phyloP scores from a whole-genome alignment of 257 asterid genomes.

The Fraxinus americana region DNA sequence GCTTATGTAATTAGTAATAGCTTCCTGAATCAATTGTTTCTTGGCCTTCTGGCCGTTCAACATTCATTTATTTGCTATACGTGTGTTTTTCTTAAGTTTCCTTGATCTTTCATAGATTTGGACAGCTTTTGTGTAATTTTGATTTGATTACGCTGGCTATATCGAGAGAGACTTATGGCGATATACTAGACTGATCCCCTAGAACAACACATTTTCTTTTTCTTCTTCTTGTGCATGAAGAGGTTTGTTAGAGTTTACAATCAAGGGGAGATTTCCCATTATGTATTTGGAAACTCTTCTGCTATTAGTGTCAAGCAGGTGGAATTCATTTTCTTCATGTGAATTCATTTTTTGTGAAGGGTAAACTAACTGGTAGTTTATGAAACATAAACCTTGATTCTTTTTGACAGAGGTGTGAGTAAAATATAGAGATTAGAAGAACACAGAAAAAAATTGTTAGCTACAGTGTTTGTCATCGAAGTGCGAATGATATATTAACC shows the following conservation, averaged over 20 bases:
- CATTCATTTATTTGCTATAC: neutral
- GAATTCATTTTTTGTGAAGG: neutral
- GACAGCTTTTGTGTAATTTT: neutral
- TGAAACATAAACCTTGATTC: neutral
- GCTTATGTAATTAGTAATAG: too few species aligned
- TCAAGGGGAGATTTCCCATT: neutral
- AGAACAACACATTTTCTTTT: neutral
- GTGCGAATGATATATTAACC: neutral
- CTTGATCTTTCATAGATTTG: neutral
- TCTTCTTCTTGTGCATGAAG: neutral
- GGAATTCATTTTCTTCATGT: neutral
- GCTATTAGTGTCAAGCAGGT: neutral
- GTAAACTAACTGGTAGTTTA: neutral
- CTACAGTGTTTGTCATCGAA: neutral
- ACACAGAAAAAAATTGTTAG: neutral
- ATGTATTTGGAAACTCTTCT: neutral
- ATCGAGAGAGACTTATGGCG: neutral
- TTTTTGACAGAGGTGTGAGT: neutral
- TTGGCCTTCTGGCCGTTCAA: neutral
- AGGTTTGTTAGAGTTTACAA: too few species aligned
- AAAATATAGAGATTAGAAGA: neutral
- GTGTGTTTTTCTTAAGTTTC: neutral
- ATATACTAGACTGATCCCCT: neutral
- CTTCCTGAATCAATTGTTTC: too few species aligned
- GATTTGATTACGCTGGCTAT: neutral